Conservation (phyloP, 495 filamentous ascomycete species). For the Hypomontagnella submonticulosa region DNA sequence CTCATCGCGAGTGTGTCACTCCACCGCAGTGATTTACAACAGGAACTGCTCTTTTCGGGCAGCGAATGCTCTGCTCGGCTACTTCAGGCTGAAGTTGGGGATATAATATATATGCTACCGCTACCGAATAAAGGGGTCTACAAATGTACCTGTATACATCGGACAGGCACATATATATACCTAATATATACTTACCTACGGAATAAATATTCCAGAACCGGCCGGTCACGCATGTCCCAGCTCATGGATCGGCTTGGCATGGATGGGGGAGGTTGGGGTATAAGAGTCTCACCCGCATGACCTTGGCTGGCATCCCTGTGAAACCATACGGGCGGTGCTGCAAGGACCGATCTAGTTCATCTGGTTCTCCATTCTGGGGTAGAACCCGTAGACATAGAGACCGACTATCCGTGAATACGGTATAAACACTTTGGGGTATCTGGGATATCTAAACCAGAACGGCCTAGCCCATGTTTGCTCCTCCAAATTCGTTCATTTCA, state of each 20-base stretch:
- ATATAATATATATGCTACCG: constrained; percentile 34
- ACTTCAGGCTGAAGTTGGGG: constrained; percentile 35
- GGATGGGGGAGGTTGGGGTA: constrained; percentile 31
- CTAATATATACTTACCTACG: no score
- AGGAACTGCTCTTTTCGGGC: constrained; percentile 30
- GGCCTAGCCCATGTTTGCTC: constrained; percentile 10
- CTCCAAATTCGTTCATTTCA: constrained; percentile 10
- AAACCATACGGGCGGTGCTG: constrained; percentile 23
- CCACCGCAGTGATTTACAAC: constrained; percentile 27
- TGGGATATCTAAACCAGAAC: neutral
- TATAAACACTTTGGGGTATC: neutral
- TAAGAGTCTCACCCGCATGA: constrained; percentile 10
- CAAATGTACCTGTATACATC: constrained; percentile 13
- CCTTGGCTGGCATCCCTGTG: constrained; percentile 21
- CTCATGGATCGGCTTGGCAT: constrained; percentile 24
- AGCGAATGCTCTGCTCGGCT: constrained; percentile 1
- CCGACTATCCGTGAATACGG: constrained; percentile 1
- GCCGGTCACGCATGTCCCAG: constrained; percentile 19
- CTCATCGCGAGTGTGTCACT: constrained; percentile 34
- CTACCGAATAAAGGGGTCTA: neutral
- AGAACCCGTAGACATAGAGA: constrained; percentile 1
- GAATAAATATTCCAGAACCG: neutral
- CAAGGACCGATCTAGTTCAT: constrained; percentile 18
- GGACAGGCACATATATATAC: constrained; percentile 13
- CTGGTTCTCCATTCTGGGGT: constrained; percentile 19